Evolutionary conservation across 2,329 filamentous ascomycete genomes (phyloP).

Genomic region (Calonectria crousiana): DNA sequence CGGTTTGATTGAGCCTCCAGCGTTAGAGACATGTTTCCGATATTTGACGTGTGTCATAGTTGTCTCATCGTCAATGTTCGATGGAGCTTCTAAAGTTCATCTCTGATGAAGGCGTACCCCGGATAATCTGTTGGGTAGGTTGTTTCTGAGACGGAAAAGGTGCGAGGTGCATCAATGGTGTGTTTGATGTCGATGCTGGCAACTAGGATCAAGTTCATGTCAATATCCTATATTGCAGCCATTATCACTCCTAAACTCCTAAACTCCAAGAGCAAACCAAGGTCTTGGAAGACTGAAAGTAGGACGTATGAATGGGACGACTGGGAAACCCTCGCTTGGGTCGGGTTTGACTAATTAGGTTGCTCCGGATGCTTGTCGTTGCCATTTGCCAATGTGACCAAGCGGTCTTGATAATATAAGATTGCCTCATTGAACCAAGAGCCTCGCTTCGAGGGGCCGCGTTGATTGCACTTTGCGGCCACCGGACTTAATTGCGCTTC

Average conservation of each 20-base stretch:
- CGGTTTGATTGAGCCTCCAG: neutral
- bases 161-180: conserved; percentile 12
- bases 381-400: too few species aligned
- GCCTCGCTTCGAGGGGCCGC: neutral
- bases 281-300: conserved; percentile 3
- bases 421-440: neutral
- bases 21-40: neutral
- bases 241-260: conserved; percentile 5
- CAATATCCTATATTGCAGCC: neutral
- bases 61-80: neutral
- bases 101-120: neutral
- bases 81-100: neutral
- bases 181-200: conserved; percentile 15
- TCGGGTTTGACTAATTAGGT: neutral
- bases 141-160: neutral
- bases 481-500: neutral
- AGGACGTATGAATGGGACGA: neutral
- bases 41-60: neutral
- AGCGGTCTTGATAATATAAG: neutral
- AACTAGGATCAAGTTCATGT: neutral
- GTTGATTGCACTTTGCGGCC: neutral
- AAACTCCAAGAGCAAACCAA: conserved; percentile 10
- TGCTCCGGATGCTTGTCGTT: conserved; percentile 12
- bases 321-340: neutral
- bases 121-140: neutral